These are phyloP conservation scores for Ilyonectria destructans DNA, from an alignment of 2,329 filamentous ascomycete genomes.

Conservation along the genomic window DNA sequence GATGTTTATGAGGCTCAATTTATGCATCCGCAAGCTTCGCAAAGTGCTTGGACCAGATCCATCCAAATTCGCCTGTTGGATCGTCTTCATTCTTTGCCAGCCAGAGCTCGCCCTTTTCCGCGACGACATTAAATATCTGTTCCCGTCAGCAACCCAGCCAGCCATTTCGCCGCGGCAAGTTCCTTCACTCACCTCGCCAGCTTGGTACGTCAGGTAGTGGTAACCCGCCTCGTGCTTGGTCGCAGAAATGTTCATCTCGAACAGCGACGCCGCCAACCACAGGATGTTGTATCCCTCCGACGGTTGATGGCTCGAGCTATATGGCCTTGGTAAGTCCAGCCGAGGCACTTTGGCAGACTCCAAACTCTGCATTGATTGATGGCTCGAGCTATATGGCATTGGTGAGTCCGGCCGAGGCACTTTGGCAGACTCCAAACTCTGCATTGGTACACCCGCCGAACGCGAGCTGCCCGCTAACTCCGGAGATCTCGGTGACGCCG, in stretches of 20 bases:
- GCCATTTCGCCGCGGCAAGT: background rate
- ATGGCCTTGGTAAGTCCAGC: no score
- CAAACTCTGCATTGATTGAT: no score
- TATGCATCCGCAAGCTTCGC: constrained; percentile 74
- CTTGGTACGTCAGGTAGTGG: constrained; percentile 95
- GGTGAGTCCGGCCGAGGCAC: no score
- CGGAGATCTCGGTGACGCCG: constrained; percentile 70
- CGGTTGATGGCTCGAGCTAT: constrained; percentile 68
- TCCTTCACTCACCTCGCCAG: constrained; percentile 80
- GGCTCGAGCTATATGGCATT: no score
- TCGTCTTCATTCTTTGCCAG: constrained; percentile 98
- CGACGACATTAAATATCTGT: constrained; percentile 92
- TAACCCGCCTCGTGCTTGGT: constrained; percentile 95
- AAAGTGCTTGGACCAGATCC: constrained; percentile 99
- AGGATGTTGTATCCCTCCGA: constrained; percentile 80
- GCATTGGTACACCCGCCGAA: constrained; percentile 62
- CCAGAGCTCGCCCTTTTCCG: constrained; percentile 97
- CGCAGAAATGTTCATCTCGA: constrained; percentile 97
- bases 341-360: constrained; percentile 71
- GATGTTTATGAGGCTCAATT: no score
- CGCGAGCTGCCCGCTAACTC: constrained; percentile 68
- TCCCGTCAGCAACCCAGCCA: no score
- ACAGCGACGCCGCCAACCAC: constrained; percentile 93
- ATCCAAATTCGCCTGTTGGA: constrained; percentile 82
- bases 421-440: no score